These are phyloP conservation scores for Triadica sebifera DNA, from an alignment of 345 rosid species.

Conservation along the genomic window DNA sequence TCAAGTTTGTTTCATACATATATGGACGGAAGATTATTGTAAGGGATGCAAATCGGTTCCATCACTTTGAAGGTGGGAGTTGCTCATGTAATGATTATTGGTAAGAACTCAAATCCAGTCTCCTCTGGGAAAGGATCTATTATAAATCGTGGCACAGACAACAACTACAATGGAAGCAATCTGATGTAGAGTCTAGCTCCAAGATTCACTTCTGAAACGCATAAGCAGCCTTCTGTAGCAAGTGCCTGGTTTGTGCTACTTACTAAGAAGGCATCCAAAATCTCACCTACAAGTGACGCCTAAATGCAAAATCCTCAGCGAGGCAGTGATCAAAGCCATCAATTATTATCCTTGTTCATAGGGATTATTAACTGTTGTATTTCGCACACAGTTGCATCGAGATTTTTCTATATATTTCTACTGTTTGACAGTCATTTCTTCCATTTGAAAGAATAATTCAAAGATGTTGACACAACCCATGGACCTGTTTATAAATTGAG, in stretches of 20 bases:
- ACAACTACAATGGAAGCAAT: not conserved
- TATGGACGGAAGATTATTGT: slow-evolving; percentile 37
- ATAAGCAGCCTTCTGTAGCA: not conserved
- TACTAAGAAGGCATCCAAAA: no score
- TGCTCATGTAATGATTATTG: slow-evolving; percentile 51
- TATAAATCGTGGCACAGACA: not conserved
- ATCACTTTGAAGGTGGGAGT: slow-evolving; percentile 41
- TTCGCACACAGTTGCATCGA: no score
- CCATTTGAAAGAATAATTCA: no score
- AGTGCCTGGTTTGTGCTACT: not conserved
- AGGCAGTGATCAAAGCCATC: no score
- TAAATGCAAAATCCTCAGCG: no score
- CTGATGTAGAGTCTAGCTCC: not conserved
- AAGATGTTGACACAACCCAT: no score
- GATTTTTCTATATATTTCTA: no score
- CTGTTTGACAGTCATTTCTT: no score
- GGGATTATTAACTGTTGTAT: no score
- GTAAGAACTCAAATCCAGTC: slow-evolving; percentile 12
- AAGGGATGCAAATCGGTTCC: slow-evolving; percentile 48
- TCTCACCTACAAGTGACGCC: no score
- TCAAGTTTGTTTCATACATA: slow-evolving; percentile 40
- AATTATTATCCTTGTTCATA: no score
- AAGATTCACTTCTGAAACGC: not conserved
- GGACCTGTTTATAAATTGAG: no score
- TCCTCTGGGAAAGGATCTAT: not conserved